Conservation (phyloP, 805 yeast genomes). For the Metschnikowia sp. region DNA sequence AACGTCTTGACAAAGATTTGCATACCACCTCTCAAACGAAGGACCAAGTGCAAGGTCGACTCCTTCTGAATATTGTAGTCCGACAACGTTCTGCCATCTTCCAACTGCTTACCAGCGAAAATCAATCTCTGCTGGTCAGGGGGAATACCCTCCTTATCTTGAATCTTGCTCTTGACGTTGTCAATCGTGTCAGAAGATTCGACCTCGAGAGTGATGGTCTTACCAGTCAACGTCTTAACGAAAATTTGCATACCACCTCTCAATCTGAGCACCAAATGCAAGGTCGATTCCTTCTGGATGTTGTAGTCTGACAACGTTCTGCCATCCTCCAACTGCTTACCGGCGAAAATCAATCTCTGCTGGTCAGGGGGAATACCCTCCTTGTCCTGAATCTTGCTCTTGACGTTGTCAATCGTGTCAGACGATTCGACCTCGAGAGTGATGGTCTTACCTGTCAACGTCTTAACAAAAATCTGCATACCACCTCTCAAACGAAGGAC, state of each 20-base stretch:
- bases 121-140: conserved; percentile 46
- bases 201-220: conserved; percentile 83
- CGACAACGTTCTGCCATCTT: conserved; percentile 35
- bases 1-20: conserved; percentile 54
- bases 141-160: conserved; percentile 44
- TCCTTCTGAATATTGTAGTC: conserved; percentile 46
- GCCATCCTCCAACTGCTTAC: conserved; percentile 45
- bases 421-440: conserved; percentile 97
- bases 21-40: conserved; percentile 49
- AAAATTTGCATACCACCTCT: conserved; percentile 59
- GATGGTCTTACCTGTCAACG: conserved; percentile 59
- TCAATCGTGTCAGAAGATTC: conserved; percentile 97
- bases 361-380: conserved; percentile 47
- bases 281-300: conserved; percentile 45
- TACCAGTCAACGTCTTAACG: conserved; percentile 55
- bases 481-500: conserved; percentile 99
- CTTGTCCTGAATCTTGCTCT: conserved; percentile 42
- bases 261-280: conserved; percentile 21
- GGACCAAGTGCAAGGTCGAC: conserved; percentile 30
- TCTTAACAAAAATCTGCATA: conserved; percentile 55
- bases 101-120: conserved; percentile 47
- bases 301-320: conserved; percentile 37
- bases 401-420: conserved; percentile 93
- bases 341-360: conserved; percentile 44
- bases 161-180: conserved; percentile 60